Conservation (phyloP, 2,329 filamentous ascomycete species). For the Aureobasidium sp. region DNA sequence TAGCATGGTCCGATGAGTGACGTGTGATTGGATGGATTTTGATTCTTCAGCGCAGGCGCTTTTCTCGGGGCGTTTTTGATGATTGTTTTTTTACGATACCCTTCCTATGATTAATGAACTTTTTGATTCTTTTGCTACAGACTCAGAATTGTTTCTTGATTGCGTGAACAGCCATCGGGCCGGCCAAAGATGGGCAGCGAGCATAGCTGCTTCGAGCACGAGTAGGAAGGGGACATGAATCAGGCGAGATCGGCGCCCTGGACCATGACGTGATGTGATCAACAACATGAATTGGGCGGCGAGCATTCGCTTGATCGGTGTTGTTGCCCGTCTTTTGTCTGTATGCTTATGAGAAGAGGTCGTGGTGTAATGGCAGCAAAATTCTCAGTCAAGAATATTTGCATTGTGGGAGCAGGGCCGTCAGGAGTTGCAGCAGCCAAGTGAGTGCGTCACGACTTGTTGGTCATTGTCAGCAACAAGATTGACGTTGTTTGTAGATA, state of each 20-base stretch:
- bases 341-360: background rate
- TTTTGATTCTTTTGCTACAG: background rate
- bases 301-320: too few relatives aligned
- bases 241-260: slow-evolving; percentile 5
- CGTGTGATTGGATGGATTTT: background rate
- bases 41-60: slow-evolving; percentile 3
- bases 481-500: slow-evolving; percentile 46
- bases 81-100: slow-evolving; percentile 5
- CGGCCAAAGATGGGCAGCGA: slow-evolving; percentile 7
- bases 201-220: too few relatives aligned
- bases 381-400: slow-evolving; percentile 52
- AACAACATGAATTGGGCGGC: background rate
- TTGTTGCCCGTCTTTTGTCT: background rate
- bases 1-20: slow-evolving; percentile 8
- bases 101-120: slow-evolving; percentile 10
- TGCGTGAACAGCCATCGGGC: background rate
- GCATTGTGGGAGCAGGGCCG: slow-evolving; percentile 77
- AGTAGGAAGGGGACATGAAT: background rate
- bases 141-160: background rate
- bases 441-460: slow-evolving; percentile 27
- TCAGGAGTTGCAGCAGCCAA: slow-evolving; percentile 72
- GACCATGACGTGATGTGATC: background rate
- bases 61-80: background rate
- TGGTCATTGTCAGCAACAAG: background rate
- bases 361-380: slow-evolving; percentile 17